Base-by-base conservation (phyloP, 192 early-diverging fungal species). In the Jimgerdemannia flammicorona region DNA sequence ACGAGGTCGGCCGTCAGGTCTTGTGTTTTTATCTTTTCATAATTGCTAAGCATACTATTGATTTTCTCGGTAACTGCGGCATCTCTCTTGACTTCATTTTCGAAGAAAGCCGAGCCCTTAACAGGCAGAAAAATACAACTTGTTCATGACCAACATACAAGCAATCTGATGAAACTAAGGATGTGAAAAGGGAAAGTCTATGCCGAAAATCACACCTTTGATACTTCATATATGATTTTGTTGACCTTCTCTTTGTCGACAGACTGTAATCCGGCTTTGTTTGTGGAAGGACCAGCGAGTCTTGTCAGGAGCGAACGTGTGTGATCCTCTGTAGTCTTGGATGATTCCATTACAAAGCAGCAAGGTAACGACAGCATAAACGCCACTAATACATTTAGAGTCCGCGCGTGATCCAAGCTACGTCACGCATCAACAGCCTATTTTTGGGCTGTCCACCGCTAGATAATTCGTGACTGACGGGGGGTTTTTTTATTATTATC, bases 161-260 rank as follows among this genome's bases (percentile, higher is more conserved):
- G 29, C 29, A 29, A 29, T 29, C 29, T 29, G 29, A 29, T 29
- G 29, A 29, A 29, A 29, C 29, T 29, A 17, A 42, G 69, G 17
- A 20, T 3, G 43, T 67, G 14, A 39, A 29, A 10, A 43, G 18
- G 6, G 3, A 72, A 66, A 72, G 14, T 4, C 41, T 59, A 42
- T 64, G 19, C 70, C 40, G 44, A 43, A 70, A 40, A 40, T 43
- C 64, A 40, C 75, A 88, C 87, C 75, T 90, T 90, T 11, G 90
- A 88, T 9, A 80, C 76, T 64, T 91, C 90, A 67, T 87, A 88
- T 40, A 91, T 87, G 42, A 90, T 82, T 40, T 78, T 66, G 74
- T 88, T 81, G 20, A 91, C 79, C 72, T 82, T 81, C 4, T 84
- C 79, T 64, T 82, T 86, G 72, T 86, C 81, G 3, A 85, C 72